phyloP scores from a whole-genome alignment of 2,329 filamentous ascomycete genomes.

The Aspergillus ustus region DNA sequence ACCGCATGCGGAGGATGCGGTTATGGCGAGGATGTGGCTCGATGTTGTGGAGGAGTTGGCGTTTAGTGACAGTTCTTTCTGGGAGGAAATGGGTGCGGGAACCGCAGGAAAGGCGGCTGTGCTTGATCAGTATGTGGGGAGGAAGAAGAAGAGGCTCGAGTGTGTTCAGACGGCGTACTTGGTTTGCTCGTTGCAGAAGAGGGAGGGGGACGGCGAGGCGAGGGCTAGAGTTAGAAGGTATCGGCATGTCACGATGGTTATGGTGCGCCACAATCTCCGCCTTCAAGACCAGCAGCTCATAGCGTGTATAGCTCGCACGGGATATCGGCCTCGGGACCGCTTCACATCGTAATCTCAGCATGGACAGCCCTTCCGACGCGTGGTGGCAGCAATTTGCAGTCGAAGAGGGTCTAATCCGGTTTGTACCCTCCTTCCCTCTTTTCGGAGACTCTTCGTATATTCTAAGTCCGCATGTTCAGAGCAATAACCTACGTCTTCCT shows the following conservation, averaged over 20 bases:
- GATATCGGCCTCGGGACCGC: slow-evolving; percentile 24
- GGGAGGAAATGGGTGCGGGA: background rate
- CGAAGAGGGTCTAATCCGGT: slow-evolving; percentile 35
- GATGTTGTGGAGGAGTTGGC: slow-evolving; percentile 29
- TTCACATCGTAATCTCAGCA: slow-evolving; percentile 19
- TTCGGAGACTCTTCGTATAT: background rate
- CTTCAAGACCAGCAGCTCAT: background rate
- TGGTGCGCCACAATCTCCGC: slow-evolving; percentile 17
- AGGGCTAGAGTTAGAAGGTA: slow-evolving; percentile 28
- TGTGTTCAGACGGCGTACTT: slow-evolving; percentile 31
- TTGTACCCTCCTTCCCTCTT: background rate
- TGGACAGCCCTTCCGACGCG: slow-evolving; percentile 12
- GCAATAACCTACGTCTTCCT: slow-evolving; percentile 34
- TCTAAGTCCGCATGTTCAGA: slow-evolving; percentile 12
- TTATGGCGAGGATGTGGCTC: slow-evolving; percentile 25
- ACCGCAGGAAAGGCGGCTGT: background rate
- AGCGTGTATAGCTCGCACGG: slow-evolving; percentile 21
- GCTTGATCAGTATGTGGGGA: background rate
- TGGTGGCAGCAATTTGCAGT: slow-evolving; percentile 30
- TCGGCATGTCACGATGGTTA: slow-evolving; percentile 30
- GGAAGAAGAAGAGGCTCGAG: slow-evolving; percentile 24
- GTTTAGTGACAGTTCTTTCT: slow-evolving; percentile 24
- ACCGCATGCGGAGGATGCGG: slow-evolving; percentile 19
- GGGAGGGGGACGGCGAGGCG: slow-evolving; percentile 28
- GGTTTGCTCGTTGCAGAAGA: slow-evolving; percentile 30